phyloP scores from a whole-genome alignment of 2,329 filamentous ascomycete species.

The Westerdykella ornata region DNA sequence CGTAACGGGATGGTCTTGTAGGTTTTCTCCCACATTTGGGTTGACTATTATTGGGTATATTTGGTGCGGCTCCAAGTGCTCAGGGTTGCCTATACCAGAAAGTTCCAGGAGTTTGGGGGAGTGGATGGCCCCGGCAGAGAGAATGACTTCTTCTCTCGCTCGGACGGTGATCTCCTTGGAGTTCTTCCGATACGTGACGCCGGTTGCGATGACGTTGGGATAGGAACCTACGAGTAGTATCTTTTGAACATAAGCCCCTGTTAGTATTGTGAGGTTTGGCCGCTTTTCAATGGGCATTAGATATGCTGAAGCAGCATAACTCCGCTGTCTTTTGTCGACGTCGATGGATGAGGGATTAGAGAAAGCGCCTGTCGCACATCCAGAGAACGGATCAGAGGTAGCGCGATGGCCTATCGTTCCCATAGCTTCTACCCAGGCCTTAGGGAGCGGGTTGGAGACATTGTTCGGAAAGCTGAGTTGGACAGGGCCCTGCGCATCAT shows the following conservation, averaged over 20 bases:
- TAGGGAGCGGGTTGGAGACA: slow-evolving; percentile 1
- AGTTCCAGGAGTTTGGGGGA: slow-evolving; percentile 30
- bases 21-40: slow-evolving; percentile 29
- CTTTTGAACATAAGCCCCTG: slow-evolving; percentile 43
- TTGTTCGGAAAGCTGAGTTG: slow-evolving; percentile 7
- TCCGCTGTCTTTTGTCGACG: not conserved
- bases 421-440: slow-evolving; percentile 4
- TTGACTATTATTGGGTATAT: slow-evolving; percentile 25
- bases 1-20: slow-evolving; percentile 29
- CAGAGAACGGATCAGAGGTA: slow-evolving; percentile 3
- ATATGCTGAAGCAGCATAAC: slow-evolving; percentile 21
- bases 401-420: slow-evolving; percentile 1
- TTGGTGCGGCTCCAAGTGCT: slow-evolving; percentile 21
- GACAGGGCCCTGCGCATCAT: slow-evolving; percentile 15
- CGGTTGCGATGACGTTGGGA: slow-evolving; percentile 37
- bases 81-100: slow-evolving; percentile 24
- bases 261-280: slow-evolving; percentile 45
- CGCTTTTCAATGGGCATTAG: slow-evolving; percentile 33
- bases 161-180: slow-evolving; percentile 27
- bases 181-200: slow-evolving; percentile 34
- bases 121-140: slow-evolving; percentile 23
- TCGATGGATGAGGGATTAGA: slow-evolving; percentile 2
- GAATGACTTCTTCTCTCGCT: slow-evolving; percentile 27
- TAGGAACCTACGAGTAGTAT: slow-evolving; percentile 42
- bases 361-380: slow-evolving; percentile 2